Base-by-base conservation (phyloP, 1,284 basidiomycete genomes). In the Irpex sp. region DNA sequence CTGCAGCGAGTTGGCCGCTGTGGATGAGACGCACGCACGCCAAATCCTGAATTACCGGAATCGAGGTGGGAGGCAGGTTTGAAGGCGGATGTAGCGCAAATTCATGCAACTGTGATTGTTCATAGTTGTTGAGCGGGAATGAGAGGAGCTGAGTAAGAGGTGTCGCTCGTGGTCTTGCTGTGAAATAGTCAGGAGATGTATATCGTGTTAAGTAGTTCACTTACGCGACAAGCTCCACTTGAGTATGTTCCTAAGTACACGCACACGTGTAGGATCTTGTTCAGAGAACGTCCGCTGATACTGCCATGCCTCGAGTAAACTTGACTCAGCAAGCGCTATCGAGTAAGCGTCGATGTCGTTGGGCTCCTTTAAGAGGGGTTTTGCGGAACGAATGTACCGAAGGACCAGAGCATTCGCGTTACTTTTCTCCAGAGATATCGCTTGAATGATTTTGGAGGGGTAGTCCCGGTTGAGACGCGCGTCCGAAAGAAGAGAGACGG, bases 1-100 rank as follows among this genome's bases (percentile, higher is more conserved):
- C 90, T 36, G 86, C 84, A 0, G 82, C 78, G 68, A 90, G 88
- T 63, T 85, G 82, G 4, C 91, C 92, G 5, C 80, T 80, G 68
- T 93, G 89, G 36, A 94, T 83, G 4, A 93, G 81, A 10, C 92
- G 85, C 8, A 91, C 83, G 60, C 87, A 91, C 36, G 93, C 80
- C n/a, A 94, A 81, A 67, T 94, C 90, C 71, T 93, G 91, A 0
- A 94, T 73, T 10, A 86, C 76, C 2, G 84, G 79, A 19, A 87
- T 73, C 1, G 85, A 83, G 0, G 76, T 64, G 0, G 77, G 63
- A 0, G 83, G 72, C 23, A 87, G 72, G 33, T 77, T 67, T 39
- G 77, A 66, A 0, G 87, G 83, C 4, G 88, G 85, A 16, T 80
- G 75, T 21, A 84, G 75, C 1, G 87, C 86, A 63, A 84, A 85